Percentiles rank a stretch among this genome's conserved stretches.
phyloP scores from a whole-genome alignment of 208 protist genomes.

The Herpetomonas samuelpessoai region DNA sequence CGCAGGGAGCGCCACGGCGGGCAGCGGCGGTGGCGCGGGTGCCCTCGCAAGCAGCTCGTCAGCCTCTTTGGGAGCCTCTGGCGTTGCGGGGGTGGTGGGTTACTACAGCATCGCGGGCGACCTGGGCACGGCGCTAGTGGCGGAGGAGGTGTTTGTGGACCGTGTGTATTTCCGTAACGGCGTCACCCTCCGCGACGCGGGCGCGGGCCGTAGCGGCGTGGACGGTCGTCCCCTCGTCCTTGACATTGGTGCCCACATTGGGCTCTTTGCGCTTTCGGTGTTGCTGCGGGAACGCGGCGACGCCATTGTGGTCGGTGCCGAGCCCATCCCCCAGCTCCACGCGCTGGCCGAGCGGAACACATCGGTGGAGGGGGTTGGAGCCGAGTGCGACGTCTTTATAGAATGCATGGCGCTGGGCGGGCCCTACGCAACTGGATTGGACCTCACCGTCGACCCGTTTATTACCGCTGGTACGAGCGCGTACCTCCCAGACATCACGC shows the following conservation, averaged over 20 bases:
- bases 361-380: background rate
- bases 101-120: conserved; percentile 26
- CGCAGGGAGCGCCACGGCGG: background rate
- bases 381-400: conserved; percentile 10
- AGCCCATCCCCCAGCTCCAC: conserved; percentile 25
- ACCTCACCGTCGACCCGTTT: conserved; percentile 21
- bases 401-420: conserved; percentile 17
- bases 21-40: too few relatives aligned
- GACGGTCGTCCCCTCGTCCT: conserved; percentile 23
- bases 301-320: conserved; percentile 27
- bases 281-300: conserved; percentile 10
- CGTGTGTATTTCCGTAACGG: conserved; percentile 34
- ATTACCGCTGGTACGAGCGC: conserved; percentile 30
- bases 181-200: conserved; percentile 9
- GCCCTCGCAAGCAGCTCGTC: background rate
- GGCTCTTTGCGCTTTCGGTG: conserved; percentile 32
- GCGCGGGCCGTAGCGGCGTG: background rate
- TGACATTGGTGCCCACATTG: conserved; percentile 43
- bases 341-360: conserved; percentile 24
- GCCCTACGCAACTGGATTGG: background rate
- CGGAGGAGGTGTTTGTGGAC: conserved; percentile 33
- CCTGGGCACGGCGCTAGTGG: conserved; percentile 26
- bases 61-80: conserved; percentile 3
- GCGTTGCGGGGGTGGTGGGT: background rate
- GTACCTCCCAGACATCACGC: conserved; percentile 19